Evolutionary conservation across 2,329 filamentous ascomycete species (phyloP).

Genomic region (Scortechinia acanthostroma): DNA sequence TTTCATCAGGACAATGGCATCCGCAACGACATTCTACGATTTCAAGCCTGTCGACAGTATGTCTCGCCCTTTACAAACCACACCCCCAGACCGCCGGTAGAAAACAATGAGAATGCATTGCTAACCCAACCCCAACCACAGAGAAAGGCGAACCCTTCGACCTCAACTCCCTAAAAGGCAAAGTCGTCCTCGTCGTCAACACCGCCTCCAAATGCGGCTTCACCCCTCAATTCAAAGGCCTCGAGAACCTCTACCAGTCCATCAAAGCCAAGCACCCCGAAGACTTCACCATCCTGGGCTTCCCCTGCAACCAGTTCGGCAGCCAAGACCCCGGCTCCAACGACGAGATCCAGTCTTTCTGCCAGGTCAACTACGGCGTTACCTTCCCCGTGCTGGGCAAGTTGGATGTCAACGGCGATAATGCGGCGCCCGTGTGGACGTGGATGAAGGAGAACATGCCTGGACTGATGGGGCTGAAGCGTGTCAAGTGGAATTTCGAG

Average conservation of each 20-base stretch:
- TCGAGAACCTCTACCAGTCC: conserved; percentile 82
- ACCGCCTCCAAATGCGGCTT: conserved; percentile 98
- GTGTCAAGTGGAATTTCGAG: conserved; percentile 99
- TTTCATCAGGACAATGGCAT: conserved; percentile 37
- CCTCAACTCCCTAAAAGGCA: conserved; percentile 71
- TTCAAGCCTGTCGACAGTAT: conserved; percentile 50
- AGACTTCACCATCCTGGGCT: conserved; percentile 82
- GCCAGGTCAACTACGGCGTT: conserved; percentile 90
- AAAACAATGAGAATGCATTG: neutral
- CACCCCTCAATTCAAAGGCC: conserved; percentile 86
- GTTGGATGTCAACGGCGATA: conserved; percentile 84
- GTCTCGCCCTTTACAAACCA: conserved; percentile 15
- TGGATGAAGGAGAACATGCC: conserved; percentile 71
- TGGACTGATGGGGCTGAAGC: conserved; percentile 79
- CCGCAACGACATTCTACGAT: conserved; percentile 49
- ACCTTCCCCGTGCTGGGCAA: conserved; percentile 87
- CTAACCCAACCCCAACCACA: too few relatives aligned
- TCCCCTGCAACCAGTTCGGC: conserved; percentile 98
- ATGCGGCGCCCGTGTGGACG: conserved; percentile 71
- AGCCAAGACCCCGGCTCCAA: conserved; percentile 78
- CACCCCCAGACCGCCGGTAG: neutral
- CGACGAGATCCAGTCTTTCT: conserved; percentile 77
- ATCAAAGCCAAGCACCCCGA: conserved; percentile 64
- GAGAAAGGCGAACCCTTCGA: conserved; percentile 69
- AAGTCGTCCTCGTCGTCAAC: conserved; percentile 94